Evolutionary conservation across 345 rosid species (phyloP), one percentile per base, ranked within the genome.

Genomic region (Aurinia saxatilis): DNA sequence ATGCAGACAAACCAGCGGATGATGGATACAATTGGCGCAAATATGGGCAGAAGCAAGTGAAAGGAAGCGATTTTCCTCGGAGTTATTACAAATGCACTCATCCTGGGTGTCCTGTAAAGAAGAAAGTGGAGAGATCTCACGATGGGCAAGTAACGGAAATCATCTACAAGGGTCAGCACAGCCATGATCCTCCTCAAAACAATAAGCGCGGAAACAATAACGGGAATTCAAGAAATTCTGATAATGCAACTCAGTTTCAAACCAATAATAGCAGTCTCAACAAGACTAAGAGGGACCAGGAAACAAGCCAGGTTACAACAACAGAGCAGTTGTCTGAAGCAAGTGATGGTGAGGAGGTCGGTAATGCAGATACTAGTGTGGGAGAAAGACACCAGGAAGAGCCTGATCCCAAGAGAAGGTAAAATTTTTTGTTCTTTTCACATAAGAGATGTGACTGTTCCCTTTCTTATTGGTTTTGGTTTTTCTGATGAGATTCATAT

Each of bases 11-110:
- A 73, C 87, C 91, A 16, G 78, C 84, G 30, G 76, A 72, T 53
- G 96, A 91, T 69, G 84, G 83, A 48, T 87, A 82, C 67, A 91
- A 91, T 55, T 91, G 95, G 98, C 67, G 98, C 11, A 91, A 91
- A 73, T 91, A 91, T 38, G 95, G 96, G 40, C 96, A 91, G 78
- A 91, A 91, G 51, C 91, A 85, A 64, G 91, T 88, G 21, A 91
- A 91, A 72, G 96, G 98, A 3, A 78, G 95, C 55, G 85, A 87
- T 50, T 87, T 58, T 60, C 93, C 91, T 33, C 74, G 92, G 65
- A 87, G 97, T 77, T 90, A 90, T 60, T 90, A 90, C 67, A 90
- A 83, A 63, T 90, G 97, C 46, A 85, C 96, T 1, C 68, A 77
- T 77, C 79, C 81, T 6, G 72, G 27, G 8, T 90, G 95, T 75